Evolutionary conservation across 2,329 filamentous ascomycete genomes (phyloP), one percentile per base, ranked within the genome.

Genomic region (Aspergillus unguis): DNA sequence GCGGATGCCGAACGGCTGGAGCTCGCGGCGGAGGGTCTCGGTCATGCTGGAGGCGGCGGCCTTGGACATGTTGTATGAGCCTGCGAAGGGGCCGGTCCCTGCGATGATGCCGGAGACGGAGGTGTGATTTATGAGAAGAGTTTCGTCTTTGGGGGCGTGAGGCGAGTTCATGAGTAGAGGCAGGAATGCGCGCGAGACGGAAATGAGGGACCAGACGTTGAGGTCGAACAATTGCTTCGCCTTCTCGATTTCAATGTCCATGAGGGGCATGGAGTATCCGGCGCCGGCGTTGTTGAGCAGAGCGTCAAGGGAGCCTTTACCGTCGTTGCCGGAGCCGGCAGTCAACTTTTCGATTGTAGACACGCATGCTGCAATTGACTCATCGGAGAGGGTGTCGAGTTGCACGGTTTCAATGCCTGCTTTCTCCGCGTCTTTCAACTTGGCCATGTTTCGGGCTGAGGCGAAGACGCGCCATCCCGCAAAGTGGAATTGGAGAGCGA

Each of bases 221-320:
- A 51, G 44, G 9, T 62, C 57, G 26, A 57, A 62, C 2, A 59
- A 43, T 2, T 7, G 46, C 46, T 68, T 70, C 5, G 64, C 67
- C 11, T 65, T 55, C 2, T 66, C 58, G 4, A 75, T 57, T 26
- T 68, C 55, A 0, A 59, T 52, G 50, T 76, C 72, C n/a, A 75
- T 49, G 5, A 68, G 54, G 2, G 73, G 75, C 55, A 65, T 65
- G 5, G 65, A 54, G 37, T 62, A 63, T 9, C 58, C 59, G 3
- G 43, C 45, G 1, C 71, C 75, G n/a, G 75, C 70, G 53, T 77
- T 78, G 62, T 77, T 77, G 58, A 77, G 56, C 0, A 76, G 65
- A 23, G 64, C 55, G 43, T 73, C 66, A 5, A 77, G 62, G 3
- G 50, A 64, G 25, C 69, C 71, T 17, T 17, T 17, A 17, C 17